Percentiles rank a stretch among this genome's conserved stretches.
Evolutionary conservation across 139 green algal genomes (phyloP).

Genomic region (Chlorella sp.): DNA sequence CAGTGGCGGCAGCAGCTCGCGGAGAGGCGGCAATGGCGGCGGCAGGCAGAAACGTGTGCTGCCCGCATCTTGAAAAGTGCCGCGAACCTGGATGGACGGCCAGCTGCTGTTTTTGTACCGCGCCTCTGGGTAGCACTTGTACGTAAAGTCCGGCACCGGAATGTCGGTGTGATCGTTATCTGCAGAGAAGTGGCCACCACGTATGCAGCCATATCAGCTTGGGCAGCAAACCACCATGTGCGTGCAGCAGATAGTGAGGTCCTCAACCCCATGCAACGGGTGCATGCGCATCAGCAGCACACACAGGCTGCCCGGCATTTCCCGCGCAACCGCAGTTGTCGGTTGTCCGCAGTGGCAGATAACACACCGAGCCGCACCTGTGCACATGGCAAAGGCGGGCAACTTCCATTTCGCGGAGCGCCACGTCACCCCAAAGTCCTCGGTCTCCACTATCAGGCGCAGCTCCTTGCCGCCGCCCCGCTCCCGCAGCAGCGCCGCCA

Average conservation of each 20-base stretch:
- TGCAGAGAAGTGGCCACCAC: neutral
- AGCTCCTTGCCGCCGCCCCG: neutral
- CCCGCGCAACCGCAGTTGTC: too few species aligned
- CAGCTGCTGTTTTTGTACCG: conserved; percentile 47
- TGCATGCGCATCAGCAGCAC: too few species aligned
- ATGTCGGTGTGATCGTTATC: conserved; percentile 44
- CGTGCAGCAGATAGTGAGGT: too few species aligned
- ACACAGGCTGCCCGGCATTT: too few species aligned
- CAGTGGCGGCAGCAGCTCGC: too few species aligned
- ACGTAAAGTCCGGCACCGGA: conserved; percentile 54
- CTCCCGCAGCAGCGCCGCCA: conserved; percentile 18
- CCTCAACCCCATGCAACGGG: too few species aligned
- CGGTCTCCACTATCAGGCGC: conserved; percentile 42
- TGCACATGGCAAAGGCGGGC: conserved; percentile 50
- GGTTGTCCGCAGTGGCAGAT: too few species aligned
- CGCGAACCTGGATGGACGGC: conserved; percentile 13
- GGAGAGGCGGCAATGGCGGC: too few species aligned
- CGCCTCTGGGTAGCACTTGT: conserved; percentile 49
- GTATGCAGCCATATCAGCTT: neutral
- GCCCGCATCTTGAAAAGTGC: too few species aligned
- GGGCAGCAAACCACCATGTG: too few species aligned
- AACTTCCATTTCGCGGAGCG: conserved; percentile 29
- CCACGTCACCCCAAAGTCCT: conserved; percentile 48
- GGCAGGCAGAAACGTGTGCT: too few species aligned
- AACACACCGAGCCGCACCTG: neutral